Evolutionary conservation across 176 grass and related monocot species (phyloP).

Genomic region (Luzula sylvatica): DNA sequence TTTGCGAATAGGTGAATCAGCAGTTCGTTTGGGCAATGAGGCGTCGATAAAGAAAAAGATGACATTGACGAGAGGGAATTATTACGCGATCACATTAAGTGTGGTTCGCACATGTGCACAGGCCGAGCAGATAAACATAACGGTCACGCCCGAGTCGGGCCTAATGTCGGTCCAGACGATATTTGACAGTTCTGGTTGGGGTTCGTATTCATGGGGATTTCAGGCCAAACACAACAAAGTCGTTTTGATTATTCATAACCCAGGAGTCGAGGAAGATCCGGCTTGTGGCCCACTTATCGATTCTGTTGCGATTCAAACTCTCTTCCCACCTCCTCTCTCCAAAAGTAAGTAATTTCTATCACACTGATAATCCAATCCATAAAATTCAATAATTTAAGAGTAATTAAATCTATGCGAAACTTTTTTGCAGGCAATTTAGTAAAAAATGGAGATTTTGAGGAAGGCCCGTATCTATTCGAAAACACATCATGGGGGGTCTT

Average conservation of each 20-base stretch:
- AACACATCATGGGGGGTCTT: slow-evolving; percentile 61
- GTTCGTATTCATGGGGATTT: slow-evolving; percentile 81
- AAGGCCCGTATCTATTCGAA: slow-evolving; percentile 59
- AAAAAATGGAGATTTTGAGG: slow-evolving; percentile 91
- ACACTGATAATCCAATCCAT: too few species aligned
- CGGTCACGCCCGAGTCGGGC: slow-evolving; percentile 51
- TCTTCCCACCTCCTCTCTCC: slow-evolving; percentile 36
- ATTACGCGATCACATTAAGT: slow-evolving; percentile 83
- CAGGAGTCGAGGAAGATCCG: slow-evolving; percentile 59
- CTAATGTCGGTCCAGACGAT: slow-evolving; percentile 65
- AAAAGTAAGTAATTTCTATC: too few species aligned
- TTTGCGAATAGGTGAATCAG: slow-evolving; percentile 23
- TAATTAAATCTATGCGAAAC: not conserved
- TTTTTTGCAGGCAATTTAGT: slow-evolving; percentile 41
- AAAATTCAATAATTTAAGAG: too few species aligned
- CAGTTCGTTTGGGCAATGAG: slow-evolving; percentile 80
- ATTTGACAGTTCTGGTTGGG: slow-evolving; percentile 77
- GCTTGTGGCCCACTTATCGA: slow-evolving; percentile 83
- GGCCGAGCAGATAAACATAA: slow-evolving; percentile 62
- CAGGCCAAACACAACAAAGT: slow-evolving; percentile 34
- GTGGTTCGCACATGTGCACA: slow-evolving; percentile 73
- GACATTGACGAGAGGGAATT: slow-evolving; percentile 14
- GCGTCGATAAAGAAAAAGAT: slow-evolving; percentile 35
- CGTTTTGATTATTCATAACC: slow-evolving; percentile 63
- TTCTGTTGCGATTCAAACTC: slow-evolving; percentile 45